A percentile compares a stretch with the other conserved stretches of the same genome.
These are phyloP conservation scores for Pedinophyceae sp. DNA, from an alignment of 139 green algal genomes.

Conservation along the genomic window DNA sequence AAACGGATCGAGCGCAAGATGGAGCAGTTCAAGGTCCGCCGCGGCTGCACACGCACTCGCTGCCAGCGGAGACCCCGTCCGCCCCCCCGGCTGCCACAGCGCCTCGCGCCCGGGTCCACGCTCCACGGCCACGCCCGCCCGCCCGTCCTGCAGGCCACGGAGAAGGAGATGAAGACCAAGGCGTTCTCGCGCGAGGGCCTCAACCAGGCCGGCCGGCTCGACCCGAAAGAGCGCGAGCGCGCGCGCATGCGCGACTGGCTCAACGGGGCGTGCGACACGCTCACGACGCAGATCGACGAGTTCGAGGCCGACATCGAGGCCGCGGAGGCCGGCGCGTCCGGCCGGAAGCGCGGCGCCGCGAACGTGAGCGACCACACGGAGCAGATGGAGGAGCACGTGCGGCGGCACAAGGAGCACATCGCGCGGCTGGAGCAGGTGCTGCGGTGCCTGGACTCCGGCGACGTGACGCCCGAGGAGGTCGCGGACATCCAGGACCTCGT, in stretches of 20 bases:
- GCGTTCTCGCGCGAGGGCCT: conserved; percentile 79
- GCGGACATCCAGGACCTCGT: conserved; percentile 63
- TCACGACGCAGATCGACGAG: conserved; percentile 68
- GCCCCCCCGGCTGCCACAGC: no score
- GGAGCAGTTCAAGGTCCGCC: conserved; percentile 85
- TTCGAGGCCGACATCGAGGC: conserved; percentile 88
- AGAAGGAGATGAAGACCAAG: conserved; percentile 97
- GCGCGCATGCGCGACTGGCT: conserved; percentile 84
- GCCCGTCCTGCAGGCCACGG: no score
- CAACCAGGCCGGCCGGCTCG: conserved; percentile 25
- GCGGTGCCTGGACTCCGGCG: conserved; percentile 93
- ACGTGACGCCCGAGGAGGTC: conserved; percentile 26
- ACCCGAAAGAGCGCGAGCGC: conserved; percentile 72
- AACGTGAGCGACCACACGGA: conserved; percentile 35
- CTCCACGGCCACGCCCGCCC: no score
- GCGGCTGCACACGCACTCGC: no score
- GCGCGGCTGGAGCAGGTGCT: conserved; percentile 58
- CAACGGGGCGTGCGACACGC: conserved; percentile 52
- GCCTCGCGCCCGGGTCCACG: no score
- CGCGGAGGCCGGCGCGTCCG: conserved; percentile 24
- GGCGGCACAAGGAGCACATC: conserved; percentile 66
- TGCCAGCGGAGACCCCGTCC: no score
- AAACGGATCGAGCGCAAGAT: conserved; percentile 91
- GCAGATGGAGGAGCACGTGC: conserved; percentile 49
- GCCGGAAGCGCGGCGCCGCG: no score